Conservation (phyloP, 176 grass and related monocot species). For the Phoenix dactylifera region DNA sequence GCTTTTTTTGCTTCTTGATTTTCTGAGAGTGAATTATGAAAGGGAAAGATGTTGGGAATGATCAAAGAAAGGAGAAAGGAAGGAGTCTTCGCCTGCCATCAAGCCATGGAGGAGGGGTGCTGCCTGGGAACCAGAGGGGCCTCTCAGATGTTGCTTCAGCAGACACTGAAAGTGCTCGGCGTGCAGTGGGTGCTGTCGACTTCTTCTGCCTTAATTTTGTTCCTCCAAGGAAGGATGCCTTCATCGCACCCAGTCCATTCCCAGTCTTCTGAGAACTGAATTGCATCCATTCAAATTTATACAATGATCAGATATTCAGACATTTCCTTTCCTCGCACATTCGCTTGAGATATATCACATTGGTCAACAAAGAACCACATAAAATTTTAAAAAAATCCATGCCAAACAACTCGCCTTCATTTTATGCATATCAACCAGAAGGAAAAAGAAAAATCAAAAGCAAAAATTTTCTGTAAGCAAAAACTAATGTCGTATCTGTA, state of each 20-base stretch:
- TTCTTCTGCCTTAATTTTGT: slow-evolving; percentile 31
- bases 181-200: slow-evolving; percentile 12
- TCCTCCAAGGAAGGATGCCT: slow-evolving; percentile 48
- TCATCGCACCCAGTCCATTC: slow-evolving; percentile 30
- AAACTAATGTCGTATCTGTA: no score
- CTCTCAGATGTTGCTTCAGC: slow-evolving; percentile 43
- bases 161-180: slow-evolving; percentile 43
- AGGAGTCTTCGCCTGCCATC: slow-evolving; percentile 57
- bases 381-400: no score
- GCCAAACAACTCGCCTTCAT: no score
- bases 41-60: no score
- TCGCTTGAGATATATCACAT: no score
- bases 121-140: slow-evolving; percentile 95
- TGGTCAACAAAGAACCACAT: no score
- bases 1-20: no score
- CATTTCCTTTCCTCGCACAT: not conserved
- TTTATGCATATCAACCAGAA: no score
- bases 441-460: no score
- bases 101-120: slow-evolving; percentile 92
- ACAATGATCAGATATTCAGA: not conserved
- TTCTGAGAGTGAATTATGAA: no score
- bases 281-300: not conserved
- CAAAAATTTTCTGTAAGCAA: no score
- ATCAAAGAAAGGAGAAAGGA: not conserved
- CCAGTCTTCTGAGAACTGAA: slow-evolving; percentile 20